Evolutionary conservation across 1,284 basidiomycete genomes (phyloP), one percentile per base, ranked within the genome.

Genomic region (Ustilago loliicola): DNA sequence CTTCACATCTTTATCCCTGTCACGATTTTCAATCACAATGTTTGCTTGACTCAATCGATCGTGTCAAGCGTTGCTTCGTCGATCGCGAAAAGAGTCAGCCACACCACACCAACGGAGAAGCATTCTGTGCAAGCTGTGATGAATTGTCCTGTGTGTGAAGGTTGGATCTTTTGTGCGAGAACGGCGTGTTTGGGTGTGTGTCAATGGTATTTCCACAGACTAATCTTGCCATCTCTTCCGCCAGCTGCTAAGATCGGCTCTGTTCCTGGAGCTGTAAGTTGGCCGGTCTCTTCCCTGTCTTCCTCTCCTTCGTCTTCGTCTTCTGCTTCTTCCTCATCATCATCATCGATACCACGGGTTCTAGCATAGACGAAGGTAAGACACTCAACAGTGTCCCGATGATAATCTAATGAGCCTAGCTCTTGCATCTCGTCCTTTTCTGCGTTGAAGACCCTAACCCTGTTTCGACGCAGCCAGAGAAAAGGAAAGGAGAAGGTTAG

Each of bases 171-270:
- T 25, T 42, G 34, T 9, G 51, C 32, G 25, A 50, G 6, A 29
- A 27, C 7, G n/a, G 15, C 42, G 55, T 47, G 38, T 21, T 7
- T 58, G 27, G 3, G 21, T 42, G 45, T 2, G 32, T 42, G 36
- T 78, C 66, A 75, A 19, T 62, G 59, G 11, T 69, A 64, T 21
- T 61, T 66, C 77, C 77, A 79, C 17, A 79, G 58, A 13, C 68
- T 72, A 47, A 75, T 36, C 48, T 79, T 79, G 56, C 77, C 77
- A 38, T 79, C 72, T 30, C 66, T 51, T n/a, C 72, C 68, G 9
- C 72, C 72, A 3, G 69, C 72, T 3, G 72, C 72, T 17, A 79
- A 55, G 13, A 68, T n/a, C 11, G 56, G 34, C 38, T 66, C 34
- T 32, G 52, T 55, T 3, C 56, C 38, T 27, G 34, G 15, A 8